Conservation (phyloP, 257 asterid species). For the Phtheirospermum japonicum region DNA sequence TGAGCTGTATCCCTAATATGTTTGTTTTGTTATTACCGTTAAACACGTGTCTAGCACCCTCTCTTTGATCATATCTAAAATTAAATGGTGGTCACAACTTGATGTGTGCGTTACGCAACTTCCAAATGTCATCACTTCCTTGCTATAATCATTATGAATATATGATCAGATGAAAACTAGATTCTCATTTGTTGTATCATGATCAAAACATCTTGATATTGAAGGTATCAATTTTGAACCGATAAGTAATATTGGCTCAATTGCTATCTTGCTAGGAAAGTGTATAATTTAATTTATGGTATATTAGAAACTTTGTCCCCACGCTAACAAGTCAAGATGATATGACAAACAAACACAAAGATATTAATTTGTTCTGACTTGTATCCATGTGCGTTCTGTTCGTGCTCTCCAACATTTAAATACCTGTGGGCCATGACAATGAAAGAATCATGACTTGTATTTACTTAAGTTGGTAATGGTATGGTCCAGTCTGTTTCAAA, state of each 20-base stretch:
- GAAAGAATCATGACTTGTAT: slow-evolving; percentile 4
- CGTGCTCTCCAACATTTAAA: slow-evolving; percentile 18
- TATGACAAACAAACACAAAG: background rate
- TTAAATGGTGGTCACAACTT: slow-evolving; percentile 15
- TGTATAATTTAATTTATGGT: slow-evolving; percentile 4
- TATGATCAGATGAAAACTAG: slow-evolving; percentile 1
- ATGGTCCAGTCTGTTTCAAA: slow-evolving; percentile 16
- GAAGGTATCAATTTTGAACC: background rate
- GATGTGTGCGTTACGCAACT: background rate
- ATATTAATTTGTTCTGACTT: slow-evolving; percentile 3
- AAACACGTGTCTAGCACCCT: slow-evolving; percentile 1
- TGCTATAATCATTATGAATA: background rate
- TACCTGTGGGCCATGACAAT: slow-evolving; percentile 4
- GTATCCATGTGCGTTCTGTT: background rate
- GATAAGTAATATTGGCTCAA: background rate
- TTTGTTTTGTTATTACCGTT: background rate
- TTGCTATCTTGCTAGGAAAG: slow-evolving; percentile 2
- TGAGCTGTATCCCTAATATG: background rate
- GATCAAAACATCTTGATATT: background rate
- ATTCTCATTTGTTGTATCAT: slow-evolving; percentile 8
- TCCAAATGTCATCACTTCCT: slow-evolving; percentile 7
- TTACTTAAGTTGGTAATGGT: slow-evolving; percentile 9
- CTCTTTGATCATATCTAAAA: background rate
- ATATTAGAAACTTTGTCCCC: background rate
- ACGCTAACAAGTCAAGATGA: background rate